phyloP scores from a whole-genome alignment of 2,329 filamentous ascomycete genomes.

The Aspergillus calidoustus region DNA sequence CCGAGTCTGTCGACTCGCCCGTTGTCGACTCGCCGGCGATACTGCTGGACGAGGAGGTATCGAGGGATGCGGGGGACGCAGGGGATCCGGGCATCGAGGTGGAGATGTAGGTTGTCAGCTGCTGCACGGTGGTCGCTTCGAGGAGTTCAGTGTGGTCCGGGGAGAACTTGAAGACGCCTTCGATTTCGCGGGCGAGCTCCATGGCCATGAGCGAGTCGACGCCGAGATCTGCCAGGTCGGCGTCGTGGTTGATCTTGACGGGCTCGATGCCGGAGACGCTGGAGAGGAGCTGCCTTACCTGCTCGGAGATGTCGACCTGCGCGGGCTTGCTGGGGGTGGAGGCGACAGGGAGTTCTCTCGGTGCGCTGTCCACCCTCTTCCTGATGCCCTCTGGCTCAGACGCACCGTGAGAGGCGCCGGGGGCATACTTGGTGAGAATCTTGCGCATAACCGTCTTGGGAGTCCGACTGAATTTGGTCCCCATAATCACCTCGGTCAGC shows the following conservation, averaged over 20 bases:
- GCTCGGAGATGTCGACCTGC: background rate
- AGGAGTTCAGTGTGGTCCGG: constrained; percentile 4
- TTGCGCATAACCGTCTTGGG: constrained; percentile 26
- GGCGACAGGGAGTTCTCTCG: background rate
- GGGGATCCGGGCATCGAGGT: background rate
- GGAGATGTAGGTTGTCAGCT: constrained; percentile 12
- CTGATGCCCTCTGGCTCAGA: background rate
- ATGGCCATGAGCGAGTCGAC: constrained; percentile 22
- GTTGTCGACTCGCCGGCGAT: background rate
- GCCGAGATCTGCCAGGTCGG: constrained; percentile 42
- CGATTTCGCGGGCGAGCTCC: constrained; percentile 18
- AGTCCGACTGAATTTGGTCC: constrained; percentile 32
- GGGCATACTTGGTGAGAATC: constrained; percentile 14
- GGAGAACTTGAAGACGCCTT: constrained; percentile 6
- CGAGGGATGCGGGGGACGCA: background rate
- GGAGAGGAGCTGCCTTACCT: constrained; percentile 14
- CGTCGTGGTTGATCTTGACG: constrained; percentile 42
- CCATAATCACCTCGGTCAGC: constrained; percentile 35
- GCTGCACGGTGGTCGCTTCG: constrained; percentile 11
- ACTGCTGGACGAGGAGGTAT: background rate
- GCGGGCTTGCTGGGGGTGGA: background rate
- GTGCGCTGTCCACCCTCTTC: background rate
- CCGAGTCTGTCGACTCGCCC: background rate
- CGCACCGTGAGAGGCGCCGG: background rate
- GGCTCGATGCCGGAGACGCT: constrained; percentile 42